These are phyloP conservation scores for Ormosia semicastrata DNA, from an alignment of 306 rosid genomes.

Conservation along the genomic window DNA sequence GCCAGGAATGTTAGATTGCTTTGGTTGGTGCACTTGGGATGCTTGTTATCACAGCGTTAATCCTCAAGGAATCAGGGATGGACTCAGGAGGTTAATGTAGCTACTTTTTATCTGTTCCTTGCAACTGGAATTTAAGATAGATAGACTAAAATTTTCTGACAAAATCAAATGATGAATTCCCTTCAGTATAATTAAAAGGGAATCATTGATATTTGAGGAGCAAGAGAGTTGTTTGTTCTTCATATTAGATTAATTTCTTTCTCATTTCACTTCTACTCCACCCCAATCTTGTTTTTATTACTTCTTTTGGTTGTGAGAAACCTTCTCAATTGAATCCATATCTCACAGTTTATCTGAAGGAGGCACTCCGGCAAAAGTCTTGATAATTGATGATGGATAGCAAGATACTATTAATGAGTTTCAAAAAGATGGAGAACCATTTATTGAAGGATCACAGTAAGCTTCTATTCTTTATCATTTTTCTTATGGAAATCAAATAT, in stretches of 20 bases:
- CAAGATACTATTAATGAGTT: constrained; percentile 19
- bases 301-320: not conserved
- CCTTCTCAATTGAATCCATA: not conserved
- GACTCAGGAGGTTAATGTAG: constrained; percentile 6
- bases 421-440: constrained; percentile 9
- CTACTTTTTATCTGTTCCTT: not conserved
- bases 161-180: not conserved
- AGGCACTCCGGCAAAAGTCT: constrained; percentile 15
- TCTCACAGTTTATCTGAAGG: constrained; percentile 11
- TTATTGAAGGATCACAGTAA: constrained; percentile 16
- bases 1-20: constrained; percentile 21
- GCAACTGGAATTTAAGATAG: not conserved
- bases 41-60: constrained; percentile 10
- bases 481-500: not conserved
- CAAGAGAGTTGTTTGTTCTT: not conserved
- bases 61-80: constrained; percentile 11
- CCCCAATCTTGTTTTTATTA: not conserved
- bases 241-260: not conserved
- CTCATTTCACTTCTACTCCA: not conserved
- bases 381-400: constrained; percentile 24
- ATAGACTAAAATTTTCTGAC: not conserved
- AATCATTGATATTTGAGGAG: not conserved
- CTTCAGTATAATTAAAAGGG: not conserved
- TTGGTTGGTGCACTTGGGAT: constrained; percentile 27
- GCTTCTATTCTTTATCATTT: not conserved